Conservation (phyloP, 2,329 filamentous ascomycete species). For the Calonectria crousiana region DNA sequence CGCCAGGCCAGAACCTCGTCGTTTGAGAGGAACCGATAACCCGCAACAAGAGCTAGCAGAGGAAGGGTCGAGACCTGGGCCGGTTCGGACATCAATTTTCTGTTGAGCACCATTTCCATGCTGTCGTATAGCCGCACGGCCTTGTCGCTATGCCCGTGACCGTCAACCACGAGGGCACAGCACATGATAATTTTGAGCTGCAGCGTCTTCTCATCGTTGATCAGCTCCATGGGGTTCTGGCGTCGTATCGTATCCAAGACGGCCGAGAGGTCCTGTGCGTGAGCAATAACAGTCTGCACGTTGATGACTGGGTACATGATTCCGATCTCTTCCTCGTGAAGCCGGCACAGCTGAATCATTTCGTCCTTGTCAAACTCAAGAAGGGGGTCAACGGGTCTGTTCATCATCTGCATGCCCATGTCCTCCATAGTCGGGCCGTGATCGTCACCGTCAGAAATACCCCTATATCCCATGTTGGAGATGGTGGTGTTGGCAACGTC, state of each 20-base stretch:
- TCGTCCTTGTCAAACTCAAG: constrained; percentile 84
- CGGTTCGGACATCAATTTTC: constrained; percentile 68
- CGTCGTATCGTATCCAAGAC: constrained; percentile 73
- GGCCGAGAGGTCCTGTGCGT: constrained; percentile 76
- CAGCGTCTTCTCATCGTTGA: constrained; percentile 69
- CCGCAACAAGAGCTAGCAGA: constrained; percentile 64
- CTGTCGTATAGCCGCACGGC: constrained; percentile 81
- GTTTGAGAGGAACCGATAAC: constrained; percentile 86
- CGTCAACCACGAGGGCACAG: constrained; percentile 81
- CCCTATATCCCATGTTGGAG: constrained; percentile 88
- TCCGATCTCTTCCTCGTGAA: constrained; percentile 92
- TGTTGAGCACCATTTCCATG: constrained; percentile 79
- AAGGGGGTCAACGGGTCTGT: constrained; percentile 75
- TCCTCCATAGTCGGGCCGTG: constrained; percentile 56
- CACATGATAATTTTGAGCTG: constrained; percentile 88
- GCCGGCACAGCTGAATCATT: constrained; percentile 79
- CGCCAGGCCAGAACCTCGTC: constrained; percentile 91
- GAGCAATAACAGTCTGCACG: constrained; percentile 76
- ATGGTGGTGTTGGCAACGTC: constrained; percentile 89
- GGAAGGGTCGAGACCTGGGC: constrained; percentile 62
- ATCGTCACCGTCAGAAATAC: constrained; percentile 71
- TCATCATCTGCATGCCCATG: constrained; percentile 38
- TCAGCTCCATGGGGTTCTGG: constrained; percentile 49
- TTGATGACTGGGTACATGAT: constrained; percentile 92
- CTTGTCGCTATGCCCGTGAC: constrained; percentile 80